A percentile compares a stretch with the other conserved stretches of the same genome.
These are phyloP conservation scores for Harringtonia lauricola DNA, from an alignment of 2,329 filamentous ascomycete genomes.

Conservation along the genomic window DNA sequence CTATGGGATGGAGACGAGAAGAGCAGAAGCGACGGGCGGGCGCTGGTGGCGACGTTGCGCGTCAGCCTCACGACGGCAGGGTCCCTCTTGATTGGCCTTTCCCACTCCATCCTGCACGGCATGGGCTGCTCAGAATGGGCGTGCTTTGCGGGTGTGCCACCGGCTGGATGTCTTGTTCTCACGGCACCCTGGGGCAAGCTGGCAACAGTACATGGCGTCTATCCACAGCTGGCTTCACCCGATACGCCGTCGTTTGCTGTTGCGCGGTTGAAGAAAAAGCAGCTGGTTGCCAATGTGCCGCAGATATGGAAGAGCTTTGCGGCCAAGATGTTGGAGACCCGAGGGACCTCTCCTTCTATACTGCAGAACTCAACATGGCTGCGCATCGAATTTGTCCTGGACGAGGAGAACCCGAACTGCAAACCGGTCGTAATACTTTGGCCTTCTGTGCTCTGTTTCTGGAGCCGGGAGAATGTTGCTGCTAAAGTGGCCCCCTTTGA, in stretches of 20 bases:
- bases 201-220: conserved; percentile 27
- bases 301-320: conserved; percentile 27
- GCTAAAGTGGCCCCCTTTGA: conserved; percentile 4
- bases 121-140: conserved; percentile 35
- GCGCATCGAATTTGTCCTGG: conserved; percentile 25
- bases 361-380: conserved; percentile 38
- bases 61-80: conserved; percentile 46
- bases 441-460: conserved; percentile 43
- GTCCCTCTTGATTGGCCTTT: conserved; percentile 37
- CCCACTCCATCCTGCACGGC: conserved; percentile 34
- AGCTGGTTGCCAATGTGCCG: conserved; percentile 1
- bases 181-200: conserved; percentile 44
- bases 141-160: conserved; percentile 25
- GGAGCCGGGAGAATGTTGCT: conserved; percentile 20
- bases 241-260: not conserved
- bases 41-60: conserved; percentile 38
- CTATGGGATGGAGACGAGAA: conserved; percentile 17
- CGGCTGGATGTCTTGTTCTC: conserved; percentile 33
- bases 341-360: conserved; percentile 33
- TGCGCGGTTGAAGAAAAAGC: conserved; percentile 1
- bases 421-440: conserved; percentile 36
- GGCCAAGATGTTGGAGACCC: conserved; percentile 36
- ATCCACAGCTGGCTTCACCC: not conserved
- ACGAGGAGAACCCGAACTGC: conserved; percentile 31
- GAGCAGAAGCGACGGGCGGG: conserved; percentile 9